Evolutionary conservation across 1,284 basidiomycete species (phyloP), one percentile per base, ranked within the genome.

Genomic region (Apiotrichum domesticum): DNA sequence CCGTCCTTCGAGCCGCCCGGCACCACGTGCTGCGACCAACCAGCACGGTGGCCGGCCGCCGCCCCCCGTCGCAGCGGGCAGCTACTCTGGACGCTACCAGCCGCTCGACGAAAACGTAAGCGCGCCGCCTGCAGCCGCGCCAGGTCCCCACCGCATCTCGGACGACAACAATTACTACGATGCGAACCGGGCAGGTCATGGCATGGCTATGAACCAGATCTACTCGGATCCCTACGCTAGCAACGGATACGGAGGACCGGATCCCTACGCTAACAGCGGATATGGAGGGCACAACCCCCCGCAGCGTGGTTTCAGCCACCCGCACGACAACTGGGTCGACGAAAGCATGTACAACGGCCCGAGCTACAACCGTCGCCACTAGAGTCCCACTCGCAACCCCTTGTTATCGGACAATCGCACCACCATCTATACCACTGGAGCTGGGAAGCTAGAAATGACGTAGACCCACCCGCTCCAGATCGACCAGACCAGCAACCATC

Each of bases 261-360:
- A 29, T 9, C 54, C 71, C 53, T 71, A 74, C 54, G n/a, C 35
- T n/a, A 15, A 35, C n/a, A 13, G 15, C 14, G 4, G 13, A 11
- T 37, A 35, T 35, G 13, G 9, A 3, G 9, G n/a, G 3, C 11
- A 8, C 4, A 11, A 32, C 45, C 32, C 11, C 33, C 11, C 32
- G 32, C 15, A 15, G 37, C 34, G 39, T 6, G 41, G 55, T 13
- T 47, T 33, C 46, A 35, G 10, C 14, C n/a, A 50, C 21, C 5
- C 44, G 29, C 50, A 48, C 13, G 47, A 35, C 32, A 46, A 21
- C 15, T 74, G 69, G 68, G 70, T 73, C 13, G 73, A 73, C 57
- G 64, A 61, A n/a, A 55, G 50, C 29, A 33, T 51, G 7, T 76
- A 72, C 51, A 76, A 76, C 52, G 74, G 73, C 8, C 66, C 64